phyloP scores from a whole-genome alignment of 805 yeast species.

The Yamadazyma sp. region DNA sequence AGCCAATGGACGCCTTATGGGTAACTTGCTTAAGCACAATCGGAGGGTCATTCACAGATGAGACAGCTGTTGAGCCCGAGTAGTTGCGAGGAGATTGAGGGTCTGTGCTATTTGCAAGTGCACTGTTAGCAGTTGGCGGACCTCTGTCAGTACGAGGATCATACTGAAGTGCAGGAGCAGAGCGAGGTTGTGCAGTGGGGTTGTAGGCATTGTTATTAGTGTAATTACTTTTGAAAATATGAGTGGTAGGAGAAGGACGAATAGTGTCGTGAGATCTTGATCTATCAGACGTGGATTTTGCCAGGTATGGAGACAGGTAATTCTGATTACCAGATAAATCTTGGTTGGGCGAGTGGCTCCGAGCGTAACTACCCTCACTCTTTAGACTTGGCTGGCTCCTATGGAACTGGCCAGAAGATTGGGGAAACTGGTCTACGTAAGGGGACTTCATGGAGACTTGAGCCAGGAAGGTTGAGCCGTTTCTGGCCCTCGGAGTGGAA shows the following conservation, averaged over 20 bases:
- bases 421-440: background rate
- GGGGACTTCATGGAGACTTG: constrained; percentile 4
- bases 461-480: constrained; percentile 10
- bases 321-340: no score
- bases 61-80: constrained; percentile 16
- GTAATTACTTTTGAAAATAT: no score
- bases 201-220: no score
- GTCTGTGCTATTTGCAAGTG: no score
- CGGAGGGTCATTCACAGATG: constrained; percentile 12
- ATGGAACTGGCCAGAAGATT: background rate
- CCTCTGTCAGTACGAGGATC: background rate
- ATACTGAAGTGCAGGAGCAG: no score
- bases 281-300: no score
- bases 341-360: no score
- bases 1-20: constrained; percentile 1
- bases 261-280: no score
- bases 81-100: constrained; percentile 10
- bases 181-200: no score
- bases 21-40: constrained; percentile 10
- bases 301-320: background rate
- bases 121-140: no score
- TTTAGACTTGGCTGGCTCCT: constrained; percentile 3
- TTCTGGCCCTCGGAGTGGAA: constrained; percentile 11
- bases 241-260: no score
- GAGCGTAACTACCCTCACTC: no score